Conservation (phyloP, 2,329 filamentous ascomycete genomes). For the Colletotrichum aenigma region DNA sequence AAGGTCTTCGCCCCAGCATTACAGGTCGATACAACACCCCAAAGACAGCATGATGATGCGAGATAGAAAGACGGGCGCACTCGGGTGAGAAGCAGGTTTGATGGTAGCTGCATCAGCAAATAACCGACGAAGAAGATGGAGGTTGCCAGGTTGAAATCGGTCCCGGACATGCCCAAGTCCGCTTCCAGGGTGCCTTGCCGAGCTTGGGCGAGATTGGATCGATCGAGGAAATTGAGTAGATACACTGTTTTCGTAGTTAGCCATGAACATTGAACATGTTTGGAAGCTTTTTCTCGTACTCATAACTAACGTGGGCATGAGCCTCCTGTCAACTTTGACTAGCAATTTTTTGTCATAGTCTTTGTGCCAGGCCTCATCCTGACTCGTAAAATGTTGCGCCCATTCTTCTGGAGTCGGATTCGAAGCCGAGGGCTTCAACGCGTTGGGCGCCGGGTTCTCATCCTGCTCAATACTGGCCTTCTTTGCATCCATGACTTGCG, state of each 20-base stretch:
- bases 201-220: constrained; percentile 58
- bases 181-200: constrained; percentile 56
- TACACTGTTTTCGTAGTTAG: not conserved
- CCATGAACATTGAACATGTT: no score
- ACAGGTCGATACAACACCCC: constrained; percentile 44
- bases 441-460: not conserved
- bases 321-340: constrained; percentile 54
- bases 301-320: constrained; percentile 55
- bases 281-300: constrained; percentile 34
- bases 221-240: constrained; percentile 59
- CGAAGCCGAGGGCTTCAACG: not conserved
- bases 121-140: constrained; percentile 64
- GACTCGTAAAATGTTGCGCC: not conserved
- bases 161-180: constrained; percentile 58
- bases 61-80: constrained; percentile 59
- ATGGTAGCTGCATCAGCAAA: constrained; percentile 65
- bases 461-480: constrained; percentile 11
- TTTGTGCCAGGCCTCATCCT: constrained; percentile 12
- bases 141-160: constrained; percentile 60
- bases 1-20: constrained; percentile 51
- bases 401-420: constrained; percentile 12
- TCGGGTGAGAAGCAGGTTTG: constrained; percentile 61
- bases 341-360: constrained; percentile 32
- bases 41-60: constrained; percentile 48
- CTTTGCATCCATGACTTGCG: not conserved